Percentiles rank a stretch among this genome's conserved stretches.
These are phyloP conservation scores for Lasiodiplodia citricola DNA, from an alignment of 2,329 filamentous ascomycete species.

Conservation along the genomic window DNA sequence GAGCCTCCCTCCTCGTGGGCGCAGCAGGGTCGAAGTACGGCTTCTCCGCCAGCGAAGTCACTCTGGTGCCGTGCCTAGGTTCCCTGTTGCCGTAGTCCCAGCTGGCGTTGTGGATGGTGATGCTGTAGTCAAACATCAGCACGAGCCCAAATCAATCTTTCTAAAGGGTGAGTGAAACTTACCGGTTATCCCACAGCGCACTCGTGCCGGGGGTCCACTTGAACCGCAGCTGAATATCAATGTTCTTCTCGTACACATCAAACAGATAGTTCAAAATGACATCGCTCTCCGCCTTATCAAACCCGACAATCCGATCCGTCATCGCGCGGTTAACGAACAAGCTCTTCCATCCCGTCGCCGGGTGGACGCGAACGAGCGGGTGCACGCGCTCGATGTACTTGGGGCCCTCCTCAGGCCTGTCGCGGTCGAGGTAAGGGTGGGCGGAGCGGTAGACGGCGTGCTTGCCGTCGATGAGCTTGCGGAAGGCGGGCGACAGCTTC, in stretches of 20 bases:
- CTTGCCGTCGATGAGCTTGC: slow-evolving; percentile 71
- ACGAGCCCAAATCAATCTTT: not conserved
- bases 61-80: slow-evolving; percentile 73
- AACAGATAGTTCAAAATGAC: slow-evolving; percentile 69
- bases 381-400: slow-evolving; percentile 71
- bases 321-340: slow-evolving; percentile 74
- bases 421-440: slow-evolving; percentile 70
- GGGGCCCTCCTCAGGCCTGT: slow-evolving; percentile 65
- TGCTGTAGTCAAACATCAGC: slow-evolving; percentile 47
- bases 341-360: slow-evolving; percentile 75
- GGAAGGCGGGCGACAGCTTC: slow-evolving; percentile 73
- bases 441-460: slow-evolving; percentile 69
- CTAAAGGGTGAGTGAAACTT: slow-evolving; percentile 30
- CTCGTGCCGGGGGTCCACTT: slow-evolving; percentile 71
- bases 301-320: slow-evolving; percentile 70
- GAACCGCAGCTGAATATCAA: slow-evolving; percentile 75
- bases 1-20: slow-evolving; percentile 68
- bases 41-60: slow-evolving; percentile 73
- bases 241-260: slow-evolving; percentile 70
- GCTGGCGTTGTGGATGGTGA: slow-evolving; percentile 75
- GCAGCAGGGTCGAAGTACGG: slow-evolving; percentile 69
- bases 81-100: slow-evolving; percentile 74
- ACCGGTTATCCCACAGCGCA: slow-evolving; percentile 74
- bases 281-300: slow-evolving; percentile 73
- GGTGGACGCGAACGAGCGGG: slow-evolving; percentile 72